Evolutionary conservation across 257 asterid genomes (phyloP).

Genomic region (Salvia miltiorrhiza): DNA sequence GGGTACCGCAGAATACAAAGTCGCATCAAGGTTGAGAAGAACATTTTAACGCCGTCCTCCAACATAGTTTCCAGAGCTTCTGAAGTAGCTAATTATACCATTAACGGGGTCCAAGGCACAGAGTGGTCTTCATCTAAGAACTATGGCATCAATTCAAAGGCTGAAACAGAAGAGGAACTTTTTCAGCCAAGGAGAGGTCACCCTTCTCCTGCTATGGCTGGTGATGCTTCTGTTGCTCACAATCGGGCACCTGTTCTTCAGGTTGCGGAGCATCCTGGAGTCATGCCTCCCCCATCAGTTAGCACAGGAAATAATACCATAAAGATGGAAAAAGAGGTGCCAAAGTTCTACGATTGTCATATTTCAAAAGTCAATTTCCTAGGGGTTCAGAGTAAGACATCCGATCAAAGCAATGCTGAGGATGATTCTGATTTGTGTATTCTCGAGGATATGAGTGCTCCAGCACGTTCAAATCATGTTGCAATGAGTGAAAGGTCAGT

Average conservation of each 20-base stretch:
- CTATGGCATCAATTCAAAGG: slow-evolving; percentile 27
- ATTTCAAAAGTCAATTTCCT: slow-evolving; percentile 29
- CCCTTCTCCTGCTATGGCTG: slow-evolving; percentile 27
- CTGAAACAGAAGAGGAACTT: slow-evolving; percentile 25
- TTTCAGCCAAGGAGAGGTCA: slow-evolving; percentile 32
- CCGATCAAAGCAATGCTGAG: slow-evolving; percentile 31
- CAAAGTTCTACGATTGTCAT: slow-evolving; percentile 20
- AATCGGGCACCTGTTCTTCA: slow-evolving; percentile 16
- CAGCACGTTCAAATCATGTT: slow-evolving; percentile 36
- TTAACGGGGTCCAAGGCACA: slow-evolving; percentile 20
- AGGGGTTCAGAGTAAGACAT: slow-evolving; percentile 34
- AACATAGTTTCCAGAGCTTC: slow-evolving; percentile 28
- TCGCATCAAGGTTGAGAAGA: slow-evolving; percentile 20
- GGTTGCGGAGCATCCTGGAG: slow-evolving; percentile 27
- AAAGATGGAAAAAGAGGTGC: slow-evolving; percentile 33
- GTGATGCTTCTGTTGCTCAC: slow-evolving; percentile 26
- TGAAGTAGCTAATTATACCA: slow-evolving; percentile 27
- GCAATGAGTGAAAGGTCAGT: slow-evolving; percentile 33
- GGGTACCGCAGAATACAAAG: slow-evolving; percentile 18
- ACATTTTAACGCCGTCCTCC: slow-evolving; percentile 12
- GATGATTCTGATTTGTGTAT: slow-evolving; percentile 70
- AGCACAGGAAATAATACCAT: slow-evolving; percentile 22
- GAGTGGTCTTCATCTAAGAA: slow-evolving; percentile 28
- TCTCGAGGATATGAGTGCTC: slow-evolving; percentile 71
- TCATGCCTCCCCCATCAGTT: slow-evolving; percentile 24